Percentiles rank a stretch among this genome's conserved stretches.
These are phyloP conservation scores for Aureoboletus auriporus DNA, from an alignment of 768 basidiomycete species.

Conservation along the genomic window DNA sequence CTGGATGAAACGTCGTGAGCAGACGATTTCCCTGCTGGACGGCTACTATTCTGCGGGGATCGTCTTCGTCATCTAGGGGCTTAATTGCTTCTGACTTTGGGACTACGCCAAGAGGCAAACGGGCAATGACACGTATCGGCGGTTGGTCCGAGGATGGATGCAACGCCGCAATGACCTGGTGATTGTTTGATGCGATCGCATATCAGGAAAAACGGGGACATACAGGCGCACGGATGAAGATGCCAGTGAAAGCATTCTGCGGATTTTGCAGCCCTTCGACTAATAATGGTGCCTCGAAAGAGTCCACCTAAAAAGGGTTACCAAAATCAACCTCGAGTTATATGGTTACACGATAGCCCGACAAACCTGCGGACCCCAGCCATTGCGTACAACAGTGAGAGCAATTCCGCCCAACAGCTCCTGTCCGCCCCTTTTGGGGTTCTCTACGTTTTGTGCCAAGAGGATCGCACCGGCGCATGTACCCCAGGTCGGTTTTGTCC, in stretches of 20 bases:
- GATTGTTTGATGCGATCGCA: neutral
- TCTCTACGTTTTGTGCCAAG: conserved; percentile 67
- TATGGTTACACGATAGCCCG: neutral
- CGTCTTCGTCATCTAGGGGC: conserved; percentile 42
- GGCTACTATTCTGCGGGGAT: conserved; percentile 73
- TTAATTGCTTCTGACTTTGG: conserved; percentile 32
- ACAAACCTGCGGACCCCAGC: conserved; percentile 87
- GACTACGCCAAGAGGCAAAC: conserved; percentile 53
- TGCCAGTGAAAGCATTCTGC: conserved; percentile 62
- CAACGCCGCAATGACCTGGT: conserved; percentile 62
- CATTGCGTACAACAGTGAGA: conserved; percentile 79
- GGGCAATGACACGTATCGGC: conserved; percentile 67
- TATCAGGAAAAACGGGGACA: conserved; percentile 18
- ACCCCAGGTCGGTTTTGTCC: conserved; percentile 81
- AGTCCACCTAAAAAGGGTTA: conserved; percentile 60
- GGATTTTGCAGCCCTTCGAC: conserved; percentile 62
- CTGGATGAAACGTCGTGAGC: conserved; percentile 92
- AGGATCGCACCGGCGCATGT: conserved; percentile 96
- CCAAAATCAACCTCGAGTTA: neutral
- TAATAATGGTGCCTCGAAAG: conserved; percentile 76
- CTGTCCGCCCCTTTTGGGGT: conserved; percentile 83
- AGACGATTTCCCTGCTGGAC: conserved; percentile 80
- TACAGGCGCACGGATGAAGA: conserved; percentile 95
- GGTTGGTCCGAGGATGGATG: conserved; percentile 43
- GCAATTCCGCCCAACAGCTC: conserved; percentile 80